These are phyloP conservation scores for Gnetum montanum DNA, from an alignment of 75 land plant genomes.

Conservation along the genomic window DNA sequence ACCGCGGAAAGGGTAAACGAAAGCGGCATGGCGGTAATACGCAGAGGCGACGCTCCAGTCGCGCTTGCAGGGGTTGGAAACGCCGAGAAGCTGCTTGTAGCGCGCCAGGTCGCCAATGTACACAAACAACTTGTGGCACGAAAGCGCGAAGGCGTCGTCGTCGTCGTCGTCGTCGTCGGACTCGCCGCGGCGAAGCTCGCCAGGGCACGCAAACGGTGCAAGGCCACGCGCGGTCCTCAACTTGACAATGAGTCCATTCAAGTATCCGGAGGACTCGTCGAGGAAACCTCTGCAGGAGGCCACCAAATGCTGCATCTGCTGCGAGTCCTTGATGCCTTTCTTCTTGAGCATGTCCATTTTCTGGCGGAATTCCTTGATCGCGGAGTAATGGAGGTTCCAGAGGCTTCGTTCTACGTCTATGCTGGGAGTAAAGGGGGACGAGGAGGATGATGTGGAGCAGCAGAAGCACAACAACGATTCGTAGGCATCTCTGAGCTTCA, in stretches of 20 bases:
- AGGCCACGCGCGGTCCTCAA: constrained; percentile 22
- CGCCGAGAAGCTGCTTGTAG: constrained; percentile 48
- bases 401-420: constrained; percentile 26
- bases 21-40: constrained; percentile 53
- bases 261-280: constrained; percentile 30
- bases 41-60: constrained; percentile 56
- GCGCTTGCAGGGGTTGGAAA: constrained; percentile 10
- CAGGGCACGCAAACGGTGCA: constrained; percentile 6
- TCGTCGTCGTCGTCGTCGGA: constrained; percentile 1
- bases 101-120: constrained; percentile 77
- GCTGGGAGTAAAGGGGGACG: background rate
- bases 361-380: constrained; percentile 44
- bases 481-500: constrained; percentile 3
- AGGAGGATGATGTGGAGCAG: too few species aligned
- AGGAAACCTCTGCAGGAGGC: constrained; percentile 30
- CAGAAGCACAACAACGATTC: background rate
- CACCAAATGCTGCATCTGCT: constrained; percentile 10
- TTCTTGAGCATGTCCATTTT: constrained; percentile 13
- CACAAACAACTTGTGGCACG: constrained; percentile 47
- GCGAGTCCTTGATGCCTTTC: constrained; percentile 2
- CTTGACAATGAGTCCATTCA: constrained; percentile 24
- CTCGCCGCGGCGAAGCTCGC: background rate
- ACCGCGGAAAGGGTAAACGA: constrained; percentile 62
- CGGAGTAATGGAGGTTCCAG: constrained; percentile 50
- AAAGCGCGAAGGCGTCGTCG: constrained; percentile 19